Conservation (phyloP, 192 early-diverging fungal genomes). For the Thamnidium elegans region DNA sequence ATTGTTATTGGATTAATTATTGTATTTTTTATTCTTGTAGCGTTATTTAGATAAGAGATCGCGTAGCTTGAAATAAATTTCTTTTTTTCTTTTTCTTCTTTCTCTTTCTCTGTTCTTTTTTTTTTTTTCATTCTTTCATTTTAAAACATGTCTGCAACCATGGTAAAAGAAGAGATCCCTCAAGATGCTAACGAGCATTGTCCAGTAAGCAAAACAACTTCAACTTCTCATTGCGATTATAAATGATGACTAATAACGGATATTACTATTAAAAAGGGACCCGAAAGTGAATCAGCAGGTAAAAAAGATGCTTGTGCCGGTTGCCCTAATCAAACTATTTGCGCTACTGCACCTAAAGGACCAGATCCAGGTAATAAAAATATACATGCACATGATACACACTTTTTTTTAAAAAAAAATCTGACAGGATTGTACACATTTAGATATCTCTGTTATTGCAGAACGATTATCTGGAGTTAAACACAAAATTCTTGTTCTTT, state of each 20-base stretch:
- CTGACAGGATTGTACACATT: not conserved
- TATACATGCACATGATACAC: not conserved
- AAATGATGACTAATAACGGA: not conserved
- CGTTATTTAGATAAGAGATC: slow-evolving; percentile 14
- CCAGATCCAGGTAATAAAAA: slow-evolving; percentile 65
- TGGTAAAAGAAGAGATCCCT: slow-evolving; percentile 29
- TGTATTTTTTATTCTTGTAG: slow-evolving; percentile 40
- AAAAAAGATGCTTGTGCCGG: slow-evolving; percentile 74
- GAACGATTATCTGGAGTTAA: slow-evolving; percentile 62
- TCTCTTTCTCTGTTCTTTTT: slow-evolving; percentile 1
- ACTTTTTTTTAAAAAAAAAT: not conserved
- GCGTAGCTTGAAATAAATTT: not conserved
- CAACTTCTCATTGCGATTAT: not conserved
- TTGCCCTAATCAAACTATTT: slow-evolving; percentile 78
- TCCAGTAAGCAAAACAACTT: slow-evolving; percentile 41
- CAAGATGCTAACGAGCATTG: slow-evolving; percentile 74
- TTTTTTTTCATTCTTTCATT: not conserved
- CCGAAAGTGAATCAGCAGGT: slow-evolving; percentile 68
- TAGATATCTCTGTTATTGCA: slow-evolving; percentile 63
- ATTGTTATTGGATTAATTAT: slow-evolving; percentile 44
- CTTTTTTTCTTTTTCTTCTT: not conserved
- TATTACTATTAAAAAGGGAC: slow-evolving; percentile 44
- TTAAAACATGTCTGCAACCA: not conserved
- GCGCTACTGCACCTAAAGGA: slow-evolving; percentile 72
- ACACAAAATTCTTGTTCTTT: slow-evolving; percentile 92